Evolutionary conservation across 2,329 filamentous ascomycete genomes (phyloP), one percentile per base, ranked within the genome.

Genomic region (Arachnomyces sp.): DNA sequence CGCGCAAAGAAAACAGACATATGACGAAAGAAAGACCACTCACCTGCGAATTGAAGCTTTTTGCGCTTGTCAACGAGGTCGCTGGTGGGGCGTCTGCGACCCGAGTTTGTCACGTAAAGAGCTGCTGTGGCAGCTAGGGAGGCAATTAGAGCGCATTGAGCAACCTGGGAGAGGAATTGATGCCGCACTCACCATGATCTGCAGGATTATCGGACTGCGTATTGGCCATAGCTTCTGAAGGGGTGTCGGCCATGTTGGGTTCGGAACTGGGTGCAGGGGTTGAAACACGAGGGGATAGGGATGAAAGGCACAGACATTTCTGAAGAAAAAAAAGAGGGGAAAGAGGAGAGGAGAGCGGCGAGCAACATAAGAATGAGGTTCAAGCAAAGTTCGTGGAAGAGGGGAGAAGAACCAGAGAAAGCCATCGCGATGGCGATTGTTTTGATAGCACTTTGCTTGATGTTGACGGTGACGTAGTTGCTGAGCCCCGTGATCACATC

Each of bases 11-110:
- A 9, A 14, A 12, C 6, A 18, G 14, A 14, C 11, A 34, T 34
- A 17, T 14, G 8, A 38, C 43, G 13, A 34, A 33, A 14, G 12
- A 3, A 4, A 6, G 28, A 5, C 17, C 33, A 62, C 71, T 55
- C 57, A 77, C 76, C 70, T 47, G 71, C 71, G 36, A 74, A 74
- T 3, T 74, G 77, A 20, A 78, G 64, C 62, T 70, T 76, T 45
- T 72, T 68, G 52, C 9, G 5, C 12, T 31, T n/a, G 32, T 12
- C 36, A n/a, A 28, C 7, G 15, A 18, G 64, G 38, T 8, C 51
- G 53, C 34, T 48, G 45, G 34, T 58, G 59, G 45, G 52, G 47
- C 34, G 38, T 52, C 51, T 17, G 57, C 38, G 39, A 13, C 44
- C 48, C 32, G 29, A 47, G 52, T 64, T 61, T 14, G 66, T 70